Evolutionary conservation across 1,284 basidiomycete species (phyloP).

Genomic region (Fomitopsis palustris): DNA sequence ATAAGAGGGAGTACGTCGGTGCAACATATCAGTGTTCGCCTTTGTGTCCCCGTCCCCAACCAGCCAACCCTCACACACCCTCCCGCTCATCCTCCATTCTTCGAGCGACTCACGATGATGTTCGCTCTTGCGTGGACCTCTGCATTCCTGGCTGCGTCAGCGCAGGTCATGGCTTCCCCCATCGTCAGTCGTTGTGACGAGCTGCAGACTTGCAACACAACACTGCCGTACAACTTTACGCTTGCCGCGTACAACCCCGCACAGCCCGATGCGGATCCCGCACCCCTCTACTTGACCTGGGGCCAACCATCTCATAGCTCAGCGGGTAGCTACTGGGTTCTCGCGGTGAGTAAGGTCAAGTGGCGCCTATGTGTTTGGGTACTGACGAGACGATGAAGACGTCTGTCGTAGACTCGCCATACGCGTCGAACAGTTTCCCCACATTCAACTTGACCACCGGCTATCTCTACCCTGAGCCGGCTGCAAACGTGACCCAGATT

Average conservation of each 20-base stretch:
- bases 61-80: too few species aligned
- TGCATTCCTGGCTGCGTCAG: background rate
- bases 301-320: background rate
- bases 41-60: background rate
- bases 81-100: background rate
- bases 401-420: background rate
- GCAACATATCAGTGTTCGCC: background rate
- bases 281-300: slow-evolving; percentile 38
- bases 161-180: background rate
- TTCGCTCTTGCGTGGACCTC: background rate
- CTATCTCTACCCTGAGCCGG: background rate
- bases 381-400: background rate
- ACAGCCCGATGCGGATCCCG: slow-evolving; percentile 31
- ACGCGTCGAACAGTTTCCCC: background rate
- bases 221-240: slow-evolving; percentile 33
- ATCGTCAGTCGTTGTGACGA: background rate
- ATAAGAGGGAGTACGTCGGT: background rate
- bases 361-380: background rate
- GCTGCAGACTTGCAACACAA: slow-evolving; percentile 3
- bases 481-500: background rate
- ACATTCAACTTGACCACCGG: background rate
- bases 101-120: background rate
- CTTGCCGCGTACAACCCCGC: slow-evolving; percentile 37
- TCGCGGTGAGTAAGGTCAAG: background rate
- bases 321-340: slow-evolving; percentile 2